Base-by-base conservation (phyloP, 495 filamentous ascomycete species). In the Podospora australis region DNA sequence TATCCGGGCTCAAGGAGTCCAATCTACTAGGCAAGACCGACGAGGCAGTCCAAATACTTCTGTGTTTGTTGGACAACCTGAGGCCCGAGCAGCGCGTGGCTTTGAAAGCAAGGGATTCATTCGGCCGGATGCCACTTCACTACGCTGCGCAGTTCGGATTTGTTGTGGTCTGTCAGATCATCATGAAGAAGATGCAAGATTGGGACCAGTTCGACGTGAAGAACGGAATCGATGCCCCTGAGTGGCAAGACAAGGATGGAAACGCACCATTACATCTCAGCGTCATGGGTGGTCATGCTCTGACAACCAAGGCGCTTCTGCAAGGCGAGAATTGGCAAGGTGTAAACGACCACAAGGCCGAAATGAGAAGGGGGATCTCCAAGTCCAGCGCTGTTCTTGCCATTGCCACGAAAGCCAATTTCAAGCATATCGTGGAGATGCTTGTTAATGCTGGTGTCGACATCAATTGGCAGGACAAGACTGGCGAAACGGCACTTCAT, bases 111-210 rank as follows among this genome's bases (percentile, higher is more conserved):
- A 81, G 73, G 47, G 92, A 98, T 69, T 61, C 79, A 2, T 86
- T 90, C 41, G 90, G 89, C 4, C 87, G 92, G 8, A 80, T 89
- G 26, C 89, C 92, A 21, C 72, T 98, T 22, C 92, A 98, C 61
- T 98, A 98, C 65, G 91, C 88, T 3, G 92, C 92, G 0, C 88
- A 96, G 67, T 95, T 92, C 63, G 92, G 92, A 3, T 87, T 96
- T 56, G 86, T 87, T 20, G 78, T 84, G 39, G 82, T 96, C 7
- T 95, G 89, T 59, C 77, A 92, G 62, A 69, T 89, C n/a, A 72
- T 98, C 46, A 88, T 96, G 63, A 81, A 83, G 39, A 83, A 85
- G 53, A 88, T 98, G 79, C 85, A 87, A 56, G 78, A 80, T 17
- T 98, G 91, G 91, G 79, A 78, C 14, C 82, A 90, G 55, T 96